These are phyloP conservation scores for Saccharum hybrid DNA, from an alignment of 202 grass and related monocot species.

Conservation along the genomic window DNA sequence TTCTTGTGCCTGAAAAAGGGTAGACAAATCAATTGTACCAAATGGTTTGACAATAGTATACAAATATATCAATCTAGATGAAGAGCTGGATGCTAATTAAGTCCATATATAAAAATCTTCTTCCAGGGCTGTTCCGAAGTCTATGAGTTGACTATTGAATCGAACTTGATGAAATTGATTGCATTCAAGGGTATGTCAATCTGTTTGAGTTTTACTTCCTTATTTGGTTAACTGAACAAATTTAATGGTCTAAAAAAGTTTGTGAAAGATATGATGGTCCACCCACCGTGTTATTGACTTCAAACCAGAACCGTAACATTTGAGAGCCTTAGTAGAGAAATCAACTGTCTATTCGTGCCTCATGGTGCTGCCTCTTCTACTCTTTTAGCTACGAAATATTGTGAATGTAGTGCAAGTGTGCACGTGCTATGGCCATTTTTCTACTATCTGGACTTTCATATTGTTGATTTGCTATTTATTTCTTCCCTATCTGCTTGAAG, in stretches of 20 bases:
- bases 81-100: background rate
- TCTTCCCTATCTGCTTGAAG: constrained; percentile 41
- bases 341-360: too few relatives aligned
- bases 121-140: background rate
- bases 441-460: too few relatives aligned
- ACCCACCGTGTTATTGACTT: background rate
- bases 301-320: background rate
- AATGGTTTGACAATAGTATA: background rate
- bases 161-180: constrained; percentile 10
- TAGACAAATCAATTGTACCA: constrained; percentile 7
- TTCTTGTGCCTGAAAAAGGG: background rate
- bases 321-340: too few relatives aligned
- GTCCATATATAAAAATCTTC: constrained; percentile 16
- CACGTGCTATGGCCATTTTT: too few relatives aligned
- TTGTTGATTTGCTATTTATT: constrained; percentile 14
- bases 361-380: too few relatives aligned
- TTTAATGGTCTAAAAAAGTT: background rate
- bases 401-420: too few relatives aligned
- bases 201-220: constrained; percentile 21
- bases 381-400: too few relatives aligned
- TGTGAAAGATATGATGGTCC: constrained; percentile 9
- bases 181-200: background rate
- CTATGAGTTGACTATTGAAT: background rate
- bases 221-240: constrained; percentile 25
- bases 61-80: background rate